Evolutionary conservation across 352 stramenopile species (phyloP), one percentile per base, ranked within the genome.

Genomic region (Globisporangium parvum): DNA sequence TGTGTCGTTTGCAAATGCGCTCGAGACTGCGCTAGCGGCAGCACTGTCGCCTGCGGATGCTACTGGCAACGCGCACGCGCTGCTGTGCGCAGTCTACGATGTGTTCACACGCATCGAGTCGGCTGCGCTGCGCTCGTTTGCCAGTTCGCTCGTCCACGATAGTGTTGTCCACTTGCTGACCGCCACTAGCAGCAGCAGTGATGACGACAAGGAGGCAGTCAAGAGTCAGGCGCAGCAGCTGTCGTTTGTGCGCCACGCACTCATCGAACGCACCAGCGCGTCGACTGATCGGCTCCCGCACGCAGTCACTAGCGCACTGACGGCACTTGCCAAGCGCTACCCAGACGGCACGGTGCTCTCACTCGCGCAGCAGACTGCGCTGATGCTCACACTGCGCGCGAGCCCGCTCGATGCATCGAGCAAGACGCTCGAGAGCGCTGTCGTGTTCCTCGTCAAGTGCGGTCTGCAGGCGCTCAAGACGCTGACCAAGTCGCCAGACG

Each of bases 371-470:
- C 45, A 81, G 15, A 42, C 71, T 4, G 66, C 63, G 17, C 31
- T 81, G 6, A 55, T 85, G 24, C 44, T 81, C n/a, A 21, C 77
- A 41, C 61, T 68, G 52, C 70, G 63, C 23, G 53, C 51, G 10
- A 70, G n/a, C 35, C 24, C 21, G 12, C 23, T 44, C 23, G 53
- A 33, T 11, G 15, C 35, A 14, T 42, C 54, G 57, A 55, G 37
- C 26, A 55, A 52, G 31, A 40, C 41, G 12, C 52, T 57, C 35
- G 31, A 56, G 35, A 47, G n/a, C 2, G 11, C 49, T 6, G 31
- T 65, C 8, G 48, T 57, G 21, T 57, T 65, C 41, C 53, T 65
- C 47, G 24, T 60, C 40, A 60, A 60, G 35, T 53, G 59, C 28
- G 59, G 46, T 1, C 52, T 65, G 12, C 53, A 57, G 21, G 47